A percentile compares a stretch with the other conserved stretches of the same genome.
Evolutionary conservation across 2,329 filamentous ascomycete genomes (phyloP).

Genomic region (Endoconidiophora polonica): DNA sequence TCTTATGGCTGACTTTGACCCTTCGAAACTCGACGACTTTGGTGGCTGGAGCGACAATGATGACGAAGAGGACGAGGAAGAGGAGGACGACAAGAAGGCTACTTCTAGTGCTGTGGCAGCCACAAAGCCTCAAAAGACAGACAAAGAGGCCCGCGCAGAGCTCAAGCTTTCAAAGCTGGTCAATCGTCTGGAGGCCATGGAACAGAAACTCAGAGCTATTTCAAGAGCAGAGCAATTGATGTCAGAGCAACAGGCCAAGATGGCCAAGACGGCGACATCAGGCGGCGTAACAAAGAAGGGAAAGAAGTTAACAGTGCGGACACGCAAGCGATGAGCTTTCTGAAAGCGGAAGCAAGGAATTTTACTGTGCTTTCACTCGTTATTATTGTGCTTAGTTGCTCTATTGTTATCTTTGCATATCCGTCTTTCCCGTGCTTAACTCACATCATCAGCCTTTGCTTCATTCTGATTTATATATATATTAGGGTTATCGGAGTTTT

Average conservation of each 20-base stretch:
- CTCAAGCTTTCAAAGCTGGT: slow-evolving; percentile 26
- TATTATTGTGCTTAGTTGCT: neutral
- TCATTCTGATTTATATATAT: neutral
- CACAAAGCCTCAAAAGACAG: slow-evolving; percentile 5
- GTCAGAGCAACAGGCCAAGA: slow-evolving; percentile 42
- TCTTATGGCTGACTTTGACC: slow-evolving; percentile 14
- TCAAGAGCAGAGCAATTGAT: slow-evolving; percentile 39
- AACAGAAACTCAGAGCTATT: slow-evolving; percentile 37
- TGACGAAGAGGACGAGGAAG: slow-evolving; percentile 26
- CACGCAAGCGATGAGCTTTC: slow-evolving; percentile 36
- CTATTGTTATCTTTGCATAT: neutral
- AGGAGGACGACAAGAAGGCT: slow-evolving; percentile 23
- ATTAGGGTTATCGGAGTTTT: neutral
- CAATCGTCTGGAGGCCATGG: slow-evolving; percentile 31
- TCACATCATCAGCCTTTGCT: slow-evolving; percentile 1
- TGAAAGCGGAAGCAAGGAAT: neutral
- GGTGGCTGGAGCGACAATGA: slow-evolving; percentile 17
- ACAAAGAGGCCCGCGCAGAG: slow-evolving; percentile 18
- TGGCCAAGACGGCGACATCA: slow-evolving; percentile 47
- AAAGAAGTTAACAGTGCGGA: slow-evolving; percentile 44
- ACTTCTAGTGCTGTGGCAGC: neutral
- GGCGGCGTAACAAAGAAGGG: slow-evolving; percentile 42
- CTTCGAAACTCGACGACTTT: slow-evolving; percentile 11
- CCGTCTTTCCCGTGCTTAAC: neutral
- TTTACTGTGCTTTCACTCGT: slow-evolving; percentile 12